phyloP scores from a whole-genome alignment of 148 eudicot species.

The Fallopia convolvulus region DNA sequence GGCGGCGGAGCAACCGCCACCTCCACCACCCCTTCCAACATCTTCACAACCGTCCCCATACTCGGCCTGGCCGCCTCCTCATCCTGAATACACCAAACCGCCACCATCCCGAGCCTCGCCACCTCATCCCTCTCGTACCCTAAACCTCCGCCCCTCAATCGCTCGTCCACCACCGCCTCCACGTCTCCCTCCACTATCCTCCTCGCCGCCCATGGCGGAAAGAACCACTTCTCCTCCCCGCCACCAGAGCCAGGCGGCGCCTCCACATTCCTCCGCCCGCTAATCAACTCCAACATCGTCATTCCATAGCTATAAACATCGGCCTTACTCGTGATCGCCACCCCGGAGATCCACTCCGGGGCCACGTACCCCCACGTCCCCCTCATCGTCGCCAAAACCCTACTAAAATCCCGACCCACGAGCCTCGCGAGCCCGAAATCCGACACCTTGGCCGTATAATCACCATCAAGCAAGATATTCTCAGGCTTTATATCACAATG shows the following conservation, averaged over 20 bases:
- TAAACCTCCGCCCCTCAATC: conserved; percentile 27
- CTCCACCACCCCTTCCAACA: conserved; percentile 78
- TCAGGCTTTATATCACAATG: conserved; percentile 88
- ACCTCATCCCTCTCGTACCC: conserved; percentile 38
- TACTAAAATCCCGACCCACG: conserved; percentile 65
- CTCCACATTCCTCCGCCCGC: conserved; percentile 69
- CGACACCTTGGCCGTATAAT: conserved; percentile 55
- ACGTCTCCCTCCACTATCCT: conserved; percentile 41
- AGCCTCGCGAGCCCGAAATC: conserved; percentile 84
- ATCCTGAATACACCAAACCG: conserved; percentile 84
- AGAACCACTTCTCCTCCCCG: conserved; percentile 57
- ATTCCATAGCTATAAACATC: conserved; percentile 91
- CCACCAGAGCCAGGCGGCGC: conserved; percentile 36
- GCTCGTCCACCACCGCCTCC: conserved; percentile 42
- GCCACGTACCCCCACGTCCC: conserved; percentile 90
- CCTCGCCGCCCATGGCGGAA: conserved; percentile 73
- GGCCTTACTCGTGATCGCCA: conserved; percentile 65
- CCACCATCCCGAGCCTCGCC: conserved; percentile 46
- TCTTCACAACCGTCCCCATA: conserved; percentile 79
- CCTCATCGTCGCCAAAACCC: conserved; percentile 73
- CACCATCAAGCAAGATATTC: conserved; percentile 56
- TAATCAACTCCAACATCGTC: conserved; percentile 66
- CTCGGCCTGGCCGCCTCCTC: conserved; percentile 61
- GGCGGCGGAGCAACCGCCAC: conserved; percentile 65
- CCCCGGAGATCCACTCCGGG: conserved; percentile 85